Base-by-base conservation (phyloP, 169 alveolate genomes). In the Plasmodium gaboni region DNA sequence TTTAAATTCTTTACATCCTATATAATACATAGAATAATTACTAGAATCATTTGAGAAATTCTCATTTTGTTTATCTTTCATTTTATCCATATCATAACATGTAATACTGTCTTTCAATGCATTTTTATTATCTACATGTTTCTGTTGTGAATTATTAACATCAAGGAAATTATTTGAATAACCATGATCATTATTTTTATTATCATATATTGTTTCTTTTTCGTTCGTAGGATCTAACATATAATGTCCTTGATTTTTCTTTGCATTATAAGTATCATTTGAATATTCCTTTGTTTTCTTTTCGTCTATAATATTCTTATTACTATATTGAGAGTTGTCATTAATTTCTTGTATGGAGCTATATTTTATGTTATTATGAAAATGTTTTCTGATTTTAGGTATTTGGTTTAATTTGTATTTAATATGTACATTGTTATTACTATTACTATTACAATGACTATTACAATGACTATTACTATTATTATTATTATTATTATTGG, bases 281-380 rank as follows among this genome's bases (percentile, higher is more conserved):
- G 51, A 24, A 55, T 17, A 48, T 38, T 64, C 38, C 38, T 61
- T 64, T 38, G 46, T 26, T 15, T 61, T 64, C 13, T 76, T 76
- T 17, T 12, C 44, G 17, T 76, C 51, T 2, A 26, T 63, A 10
- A 44, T 63, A 68, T 63, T n/a, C 44, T 68, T 68, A 17, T 42
- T 28, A 19, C 7, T 24, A 24, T 72, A 46, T 7, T 48, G 64
- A 5, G 71, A 13, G 32, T 42, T 46, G 24, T 86, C 87, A 22
- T 69, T 57, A 61, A 86, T 86, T 53, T 86, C 92, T 60, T 86
- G 92, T 15, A 86, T 86, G 2, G 92, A 86, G 51, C 92, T 86
- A 55, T 86, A 86, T 51, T 86, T 86, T 24, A 86, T 42, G 60
- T 86, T 86, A 19, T 68, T 32, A 13, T 65, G 24, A 9, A 51